These are phyloP conservation scores for Aspergillus aculeatus DNA, from an alignment of 2,329 filamentous ascomycete species.

Conservation along the genomic window DNA sequence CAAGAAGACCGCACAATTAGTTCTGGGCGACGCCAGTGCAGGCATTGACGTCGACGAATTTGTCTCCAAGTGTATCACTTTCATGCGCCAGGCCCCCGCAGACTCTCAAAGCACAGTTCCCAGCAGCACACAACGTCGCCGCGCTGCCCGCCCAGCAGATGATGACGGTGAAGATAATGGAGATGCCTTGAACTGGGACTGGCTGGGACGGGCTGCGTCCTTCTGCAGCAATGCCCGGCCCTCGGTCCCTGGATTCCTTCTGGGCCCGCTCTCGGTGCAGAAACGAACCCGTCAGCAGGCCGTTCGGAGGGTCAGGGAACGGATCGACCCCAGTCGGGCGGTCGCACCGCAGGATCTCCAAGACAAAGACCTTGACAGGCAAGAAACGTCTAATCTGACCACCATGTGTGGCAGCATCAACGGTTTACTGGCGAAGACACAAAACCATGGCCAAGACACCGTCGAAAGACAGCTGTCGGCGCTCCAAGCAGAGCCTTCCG, in stretches of 20 bases:
- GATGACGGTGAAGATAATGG: constrained; percentile 69
- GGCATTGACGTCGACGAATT: constrained; percentile 90
- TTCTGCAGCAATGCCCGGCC: constrained; percentile 72
- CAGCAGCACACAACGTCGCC: constrained; percentile 38
- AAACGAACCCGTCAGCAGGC: constrained; percentile 72
- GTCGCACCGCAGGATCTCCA: constrained; percentile 73
- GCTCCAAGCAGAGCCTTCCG: constrained; percentile 30
- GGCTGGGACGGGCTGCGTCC: constrained; percentile 75
- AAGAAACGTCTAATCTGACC: constrained; percentile 77
- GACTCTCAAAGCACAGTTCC: constrained; percentile 51
- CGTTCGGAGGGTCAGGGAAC: constrained; percentile 68
- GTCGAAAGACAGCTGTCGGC: constrained; percentile 45
- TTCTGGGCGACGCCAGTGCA: constrained; percentile 68
- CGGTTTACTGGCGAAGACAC: constrained; percentile 53
- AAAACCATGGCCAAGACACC: constrained; percentile 47
- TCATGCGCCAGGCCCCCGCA: constrained; percentile 70
- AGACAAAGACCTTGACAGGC: constrained; percentile 69
- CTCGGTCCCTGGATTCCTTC: constrained; percentile 75
- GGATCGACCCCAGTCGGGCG: constrained; percentile 67
- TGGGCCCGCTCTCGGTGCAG: constrained; percentile 85
- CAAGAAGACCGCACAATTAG: constrained; percentile 72
- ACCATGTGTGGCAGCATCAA: constrained; percentile 75
- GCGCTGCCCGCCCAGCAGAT: constrained; percentile 48
- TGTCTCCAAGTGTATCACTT: constrained; percentile 82
- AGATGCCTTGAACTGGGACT: constrained; percentile 81